Percentiles rank a stretch among this genome's conserved stretches.
phyloP scores from a whole-genome alignment of 108 stramenopile species.

The Skeletonema potamos region DNA sequence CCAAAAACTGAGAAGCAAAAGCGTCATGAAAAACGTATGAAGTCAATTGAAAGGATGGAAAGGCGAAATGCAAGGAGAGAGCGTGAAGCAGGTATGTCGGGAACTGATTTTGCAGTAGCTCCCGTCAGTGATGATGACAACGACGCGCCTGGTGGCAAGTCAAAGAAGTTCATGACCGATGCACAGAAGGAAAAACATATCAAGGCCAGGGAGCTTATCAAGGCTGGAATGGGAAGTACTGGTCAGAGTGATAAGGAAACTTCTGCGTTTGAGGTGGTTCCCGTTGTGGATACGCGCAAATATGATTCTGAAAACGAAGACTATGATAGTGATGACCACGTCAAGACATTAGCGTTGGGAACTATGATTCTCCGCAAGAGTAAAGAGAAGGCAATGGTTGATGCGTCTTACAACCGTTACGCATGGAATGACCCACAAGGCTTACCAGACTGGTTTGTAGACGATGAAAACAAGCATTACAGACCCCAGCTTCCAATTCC shows the following conservation, averaged over 20 bases:
- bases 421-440: constrained; percentile 97
- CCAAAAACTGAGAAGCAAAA: constrained; percentile 97
- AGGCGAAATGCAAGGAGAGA: constrained; percentile 76
- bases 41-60: constrained; percentile 88
- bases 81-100: constrained; percentile 60
- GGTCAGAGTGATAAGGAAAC: constrained; percentile 25
- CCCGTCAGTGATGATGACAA: constrained; percentile 59
- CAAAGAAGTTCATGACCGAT: constrained; percentile 55
- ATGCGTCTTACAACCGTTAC: constrained; percentile 98
- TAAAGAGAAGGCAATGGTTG: constrained; percentile 94
- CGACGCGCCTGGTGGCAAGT: constrained; percentile 40
- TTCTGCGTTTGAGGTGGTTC: constrained; percentile 74
- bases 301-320: constrained; percentile 96
- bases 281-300: constrained; percentile 77
- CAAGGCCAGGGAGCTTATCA: constrained; percentile 85
- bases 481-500: constrained; percentile 97
- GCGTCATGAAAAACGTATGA: constrained; percentile 93
- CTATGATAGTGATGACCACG: constrained; percentile 97
- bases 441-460: constrained; percentile 98
- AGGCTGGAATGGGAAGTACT: constrained; percentile 78
- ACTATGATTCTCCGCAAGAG: constrained; percentile 96
- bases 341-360: constrained; percentile 91
- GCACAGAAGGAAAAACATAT: constrained; percentile 65
- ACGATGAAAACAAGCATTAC: constrained; percentile 95
- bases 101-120: constrained; percentile 73